Evolutionary conservation across 176 grass and related monocot genomes (phyloP), one percentile per base, ranked within the genome.

Genomic region (Paspalum vaginatum): DNA sequence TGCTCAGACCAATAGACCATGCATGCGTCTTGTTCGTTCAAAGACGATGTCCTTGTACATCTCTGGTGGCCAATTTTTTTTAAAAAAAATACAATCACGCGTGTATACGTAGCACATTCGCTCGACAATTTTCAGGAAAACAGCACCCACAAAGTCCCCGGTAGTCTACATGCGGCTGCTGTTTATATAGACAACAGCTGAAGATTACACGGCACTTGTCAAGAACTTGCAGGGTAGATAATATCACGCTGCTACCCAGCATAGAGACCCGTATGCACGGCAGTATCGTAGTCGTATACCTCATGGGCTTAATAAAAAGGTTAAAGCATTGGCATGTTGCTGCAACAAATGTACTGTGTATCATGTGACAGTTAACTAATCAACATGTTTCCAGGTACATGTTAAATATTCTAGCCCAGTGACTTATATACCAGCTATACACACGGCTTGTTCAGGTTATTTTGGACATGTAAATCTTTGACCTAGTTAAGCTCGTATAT

Each of bases 201-300:
- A 74, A 58, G 84, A 58, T 68, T 85, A 54, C 17, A 63, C 46
- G 75, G 74, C 47, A 26, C 46, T 52, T 79, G 76, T 79, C 76
- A 66, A 9, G 47, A 53, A 11, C 32, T 44, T 11, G 32, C 50
- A 27, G 4, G 16, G 61, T 64, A 70, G 61, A 65, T 27, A 32
- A 37, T 26, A 50, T 80, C 84, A 75, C 80, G 69, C 70, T 80
- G 84, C 68, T 58, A 27, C 77, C 77, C 38, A 66, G 26, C 48
- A 49, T 27, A 67, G 54, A 39, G 60, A 86, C 84, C 68, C 69
- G 69, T 86, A 46, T 64, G 74, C 14, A 74, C 69, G 50, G 84
- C 59, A 61, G 63, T 50, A 20, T 53, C 22, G 38, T 52, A 38
- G 18, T 79, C 11, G 55, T 72, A 64, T 1, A 47, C 39, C 8